These are phyloP conservation scores for Fusarium xyrophilum DNA, from an alignment of 2,329 filamentous ascomycete species.

Conservation along the genomic window DNA sequence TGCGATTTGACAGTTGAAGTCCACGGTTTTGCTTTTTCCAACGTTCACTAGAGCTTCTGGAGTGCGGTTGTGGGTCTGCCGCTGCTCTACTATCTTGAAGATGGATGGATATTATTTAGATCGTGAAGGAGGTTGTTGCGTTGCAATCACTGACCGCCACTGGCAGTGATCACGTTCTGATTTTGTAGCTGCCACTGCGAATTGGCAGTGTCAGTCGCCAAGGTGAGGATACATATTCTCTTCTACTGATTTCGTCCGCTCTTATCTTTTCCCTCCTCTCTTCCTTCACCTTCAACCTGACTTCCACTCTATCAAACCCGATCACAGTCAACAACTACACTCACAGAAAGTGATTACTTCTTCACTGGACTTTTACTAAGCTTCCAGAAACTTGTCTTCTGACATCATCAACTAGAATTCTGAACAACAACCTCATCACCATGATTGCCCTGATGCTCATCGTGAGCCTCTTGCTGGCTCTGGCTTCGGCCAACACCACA, in stretches of 20 bases:
- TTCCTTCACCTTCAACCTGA: background rate
- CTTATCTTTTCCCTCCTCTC: background rate
- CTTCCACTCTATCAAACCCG: too few relatives aligned
- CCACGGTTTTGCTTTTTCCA: slow-evolving; percentile 19
- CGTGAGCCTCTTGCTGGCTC: background rate
- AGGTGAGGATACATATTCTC: slow-evolving; percentile 6
- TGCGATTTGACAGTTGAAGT: background rate
- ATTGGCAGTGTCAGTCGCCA: background rate
- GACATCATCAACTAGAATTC: too few relatives aligned
- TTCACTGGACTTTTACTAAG: too few relatives aligned
- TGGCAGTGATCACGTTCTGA: background rate
- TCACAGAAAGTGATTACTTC: too few relatives aligned
- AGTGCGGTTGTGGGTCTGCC: slow-evolving; percentile 4
- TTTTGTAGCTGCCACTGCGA: background rate
- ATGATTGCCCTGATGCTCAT: slow-evolving; percentile 17
- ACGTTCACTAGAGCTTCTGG: background rate
- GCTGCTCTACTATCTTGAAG: background rate
- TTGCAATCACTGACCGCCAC: background rate
- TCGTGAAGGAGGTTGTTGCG: slow-evolving; percentile 1
- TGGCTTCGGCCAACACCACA: background rate
- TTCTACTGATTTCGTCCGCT: background rate
- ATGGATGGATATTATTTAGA: background rate
- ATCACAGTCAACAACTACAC: too few relatives aligned
- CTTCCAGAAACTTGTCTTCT: too few relatives aligned
- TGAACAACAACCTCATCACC: too few relatives aligned